Percentiles rank a stretch among this genome's conserved stretches.
phyloP scores from a whole-genome alignment of 441 rosid genomes.

The Erodium chrysanthum region DNA sequence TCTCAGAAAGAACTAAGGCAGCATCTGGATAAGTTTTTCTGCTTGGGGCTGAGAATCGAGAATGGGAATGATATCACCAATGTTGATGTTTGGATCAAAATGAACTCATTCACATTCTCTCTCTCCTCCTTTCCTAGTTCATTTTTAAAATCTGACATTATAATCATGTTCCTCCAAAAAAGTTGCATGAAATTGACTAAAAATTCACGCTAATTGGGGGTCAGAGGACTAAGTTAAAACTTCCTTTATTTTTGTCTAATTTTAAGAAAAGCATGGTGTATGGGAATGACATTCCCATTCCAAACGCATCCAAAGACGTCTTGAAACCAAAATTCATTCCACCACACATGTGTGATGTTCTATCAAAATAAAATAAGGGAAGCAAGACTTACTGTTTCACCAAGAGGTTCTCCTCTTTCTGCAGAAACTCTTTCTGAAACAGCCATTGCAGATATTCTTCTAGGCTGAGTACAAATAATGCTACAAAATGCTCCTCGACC shows the following conservation, averaged over 20 bases:
- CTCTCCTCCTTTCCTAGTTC: neutral
- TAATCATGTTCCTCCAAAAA: neutral
- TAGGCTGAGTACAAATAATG: slow-evolving; percentile 94
- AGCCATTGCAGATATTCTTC: slow-evolving; percentile 96
- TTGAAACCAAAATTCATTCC: slow-evolving; percentile 11
- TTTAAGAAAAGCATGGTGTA: neutral
- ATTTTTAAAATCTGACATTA: neutral
- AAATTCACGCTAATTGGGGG: neutral
- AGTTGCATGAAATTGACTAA: neutral
- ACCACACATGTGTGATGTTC: slow-evolving; percentile 8
- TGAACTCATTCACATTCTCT: neutral
- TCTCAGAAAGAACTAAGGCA: slow-evolving; percentile 34
- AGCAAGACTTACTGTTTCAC: slow-evolving; percentile 67
- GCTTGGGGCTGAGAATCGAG: neutral
- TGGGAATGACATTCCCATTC: neutral
- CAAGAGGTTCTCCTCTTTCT: slow-evolving; percentile 96
- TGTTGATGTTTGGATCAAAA: neutral
- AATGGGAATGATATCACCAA: neutral
- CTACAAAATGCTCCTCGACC: slow-evolving; percentile 96
- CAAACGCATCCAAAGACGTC: slow-evolving; percentile 22
- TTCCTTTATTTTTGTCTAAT: neutral
- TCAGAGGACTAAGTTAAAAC: neutral
- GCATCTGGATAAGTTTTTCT: neutral
- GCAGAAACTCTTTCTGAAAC: slow-evolving; percentile 94
- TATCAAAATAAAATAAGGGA: slow-evolving; percentile 17